Evolutionary conservation across 78 protist genomes (phyloP).

Genomic region (Isochrysis galbana): DNA sequence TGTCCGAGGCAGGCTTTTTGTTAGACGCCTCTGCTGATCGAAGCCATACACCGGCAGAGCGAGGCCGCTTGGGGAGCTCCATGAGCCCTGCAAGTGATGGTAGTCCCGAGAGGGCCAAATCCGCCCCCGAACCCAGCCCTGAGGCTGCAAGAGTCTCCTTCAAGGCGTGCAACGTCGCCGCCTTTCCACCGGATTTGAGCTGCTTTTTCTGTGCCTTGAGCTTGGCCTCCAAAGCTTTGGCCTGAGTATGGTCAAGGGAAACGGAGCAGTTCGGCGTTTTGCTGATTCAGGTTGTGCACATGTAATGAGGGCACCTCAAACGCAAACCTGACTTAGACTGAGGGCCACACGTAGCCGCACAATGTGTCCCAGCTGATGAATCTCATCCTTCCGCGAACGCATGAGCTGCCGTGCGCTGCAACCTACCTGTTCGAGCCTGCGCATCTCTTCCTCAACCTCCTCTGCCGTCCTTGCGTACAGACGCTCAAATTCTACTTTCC

Average conservation of each 20-base stretch:
- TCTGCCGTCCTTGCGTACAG: not conserved
- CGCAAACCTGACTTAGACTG: too few relatives aligned
- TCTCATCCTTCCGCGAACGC: too few relatives aligned
- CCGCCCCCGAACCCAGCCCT: not conserved
- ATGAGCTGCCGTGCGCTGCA: too few relatives aligned
- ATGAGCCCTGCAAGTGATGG: not conserved
- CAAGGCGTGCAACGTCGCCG: not conserved
- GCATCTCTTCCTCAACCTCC: not conserved
- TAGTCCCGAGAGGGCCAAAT: not conserved
- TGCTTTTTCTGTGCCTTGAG: not conserved
- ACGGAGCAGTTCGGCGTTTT: not conserved
- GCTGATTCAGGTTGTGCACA: too few relatives aligned
- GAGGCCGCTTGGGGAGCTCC: not conserved
- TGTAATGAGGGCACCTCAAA: too few relatives aligned
- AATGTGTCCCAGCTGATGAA: too few relatives aligned
- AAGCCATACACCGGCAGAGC: not conserved
- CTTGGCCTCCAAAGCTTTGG: not conserved
- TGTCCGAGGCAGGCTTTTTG: not conserved
- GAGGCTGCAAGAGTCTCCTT: not conserved
- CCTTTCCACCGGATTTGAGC: not conserved
- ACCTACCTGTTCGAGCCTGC: not conserved
- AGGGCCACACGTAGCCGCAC: too few relatives aligned
- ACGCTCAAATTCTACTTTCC: not conserved
- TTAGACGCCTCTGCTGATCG: not conserved
- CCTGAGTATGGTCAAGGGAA: not conserved